Conservation (phyloP, 2,329 filamentous ascomycete genomes). For the Penicillium sclerotiorum region DNA sequence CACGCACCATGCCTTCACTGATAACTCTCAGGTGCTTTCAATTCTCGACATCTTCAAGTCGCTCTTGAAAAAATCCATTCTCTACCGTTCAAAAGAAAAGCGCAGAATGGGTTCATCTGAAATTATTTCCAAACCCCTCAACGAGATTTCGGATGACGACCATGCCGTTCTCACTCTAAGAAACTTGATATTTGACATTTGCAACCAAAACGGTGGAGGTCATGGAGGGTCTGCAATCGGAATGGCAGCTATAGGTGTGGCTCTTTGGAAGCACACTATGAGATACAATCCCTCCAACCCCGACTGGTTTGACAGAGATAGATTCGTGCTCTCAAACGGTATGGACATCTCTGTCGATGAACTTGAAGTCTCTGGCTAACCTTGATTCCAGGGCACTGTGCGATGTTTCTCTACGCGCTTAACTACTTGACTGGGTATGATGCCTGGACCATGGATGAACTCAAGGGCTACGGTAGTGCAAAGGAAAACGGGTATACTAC, state of each 20-base stretch:
- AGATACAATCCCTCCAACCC: slow-evolving; percentile 48
- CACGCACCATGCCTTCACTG: no score
- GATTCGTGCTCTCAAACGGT: slow-evolving; percentile 46
- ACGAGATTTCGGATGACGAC: no score
- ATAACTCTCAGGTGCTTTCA: no score
- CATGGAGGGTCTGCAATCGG: slow-evolving; percentile 50
- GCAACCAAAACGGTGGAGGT: slow-evolving; percentile 31
- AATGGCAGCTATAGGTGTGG: slow-evolving; percentile 60
- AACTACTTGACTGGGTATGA: slow-evolving; percentile 20
- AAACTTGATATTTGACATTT: slow-evolving; percentile 18
- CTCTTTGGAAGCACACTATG: slow-evolving; percentile 66
- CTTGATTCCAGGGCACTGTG: slow-evolving; percentile 6
- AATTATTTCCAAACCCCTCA: no score
- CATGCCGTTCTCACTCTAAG: slow-evolving; percentile 3
- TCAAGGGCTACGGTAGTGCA: slow-evolving; percentile 19
- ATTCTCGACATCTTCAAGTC: no score
- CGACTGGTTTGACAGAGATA: slow-evolving; percentile 41
- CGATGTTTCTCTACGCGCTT: slow-evolving; percentile 21
- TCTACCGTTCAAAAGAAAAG: no score
- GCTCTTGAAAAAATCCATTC: no score
- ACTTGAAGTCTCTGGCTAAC: background rate
- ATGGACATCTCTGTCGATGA: background rate
- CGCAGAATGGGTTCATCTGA: no score
- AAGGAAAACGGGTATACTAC: slow-evolving; percentile 13
- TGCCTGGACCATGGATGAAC: slow-evolving; percentile 19